phyloP scores from a whole-genome alignment of 2,329 filamentous ascomycete species.

The Epicoccum sorghinum region DNA sequence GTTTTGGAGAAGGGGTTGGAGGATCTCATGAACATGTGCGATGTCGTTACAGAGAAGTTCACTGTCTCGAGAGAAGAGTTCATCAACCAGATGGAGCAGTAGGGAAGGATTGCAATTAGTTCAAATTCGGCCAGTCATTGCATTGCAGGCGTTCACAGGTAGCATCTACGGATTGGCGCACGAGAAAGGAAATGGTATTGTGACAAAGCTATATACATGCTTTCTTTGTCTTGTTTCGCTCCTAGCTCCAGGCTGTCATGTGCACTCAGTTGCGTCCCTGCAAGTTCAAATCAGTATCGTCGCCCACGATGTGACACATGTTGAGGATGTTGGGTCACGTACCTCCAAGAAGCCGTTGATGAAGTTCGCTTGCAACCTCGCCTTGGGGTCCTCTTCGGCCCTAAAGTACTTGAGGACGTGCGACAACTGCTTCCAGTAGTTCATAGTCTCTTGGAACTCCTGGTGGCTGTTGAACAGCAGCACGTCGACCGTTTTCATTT shows the following conservation, averaged over 20 bases:
- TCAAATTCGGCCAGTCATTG: constrained; percentile 14
- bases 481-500: constrained; percentile 86
- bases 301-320: not conserved
- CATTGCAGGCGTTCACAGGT: constrained; percentile 43
- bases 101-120: not conserved
- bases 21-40: constrained; percentile 89
- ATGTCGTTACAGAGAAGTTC: constrained; percentile 93
- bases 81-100: constrained; percentile 45
- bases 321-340: constrained; percentile 38
- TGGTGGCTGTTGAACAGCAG: constrained; percentile 88
- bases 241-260: constrained; percentile 6
- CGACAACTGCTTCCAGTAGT: constrained; percentile 97
- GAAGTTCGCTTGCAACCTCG: constrained; percentile 83
- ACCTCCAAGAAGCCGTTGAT: constrained; percentile 96
- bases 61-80: constrained; percentile 70
- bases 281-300: constrained; percentile 14
- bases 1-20: constrained; percentile 88
- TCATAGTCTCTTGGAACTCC: constrained; percentile 98
- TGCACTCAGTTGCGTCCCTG: constrained; percentile 48
- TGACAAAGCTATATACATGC: constrained; percentile 42
- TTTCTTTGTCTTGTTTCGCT: constrained; percentile 24
- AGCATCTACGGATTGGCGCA: constrained; percentile 32
- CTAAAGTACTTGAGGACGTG: constrained; percentile 98
- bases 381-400: constrained; percentile 78
- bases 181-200: constrained; percentile 46